Evolutionary conservation across 805 yeast genomes (phyloP).

Genomic region (Ogataea pini): DNA sequence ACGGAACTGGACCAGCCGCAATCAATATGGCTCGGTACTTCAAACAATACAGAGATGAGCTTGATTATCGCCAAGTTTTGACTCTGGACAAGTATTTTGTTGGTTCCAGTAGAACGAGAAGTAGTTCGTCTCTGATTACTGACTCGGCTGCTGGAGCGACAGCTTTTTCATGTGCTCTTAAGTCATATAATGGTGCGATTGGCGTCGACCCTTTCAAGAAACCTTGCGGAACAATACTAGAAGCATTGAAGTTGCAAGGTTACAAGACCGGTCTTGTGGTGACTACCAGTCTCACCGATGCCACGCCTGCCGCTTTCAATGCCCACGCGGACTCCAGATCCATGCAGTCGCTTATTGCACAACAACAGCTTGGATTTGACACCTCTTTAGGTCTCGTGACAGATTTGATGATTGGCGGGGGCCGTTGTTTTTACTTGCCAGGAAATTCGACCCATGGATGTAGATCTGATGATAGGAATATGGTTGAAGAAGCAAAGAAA

Average conservation of each 20-base stretch:
- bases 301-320: slow-evolving; percentile 90
- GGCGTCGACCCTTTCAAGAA: slow-evolving; percentile 67
- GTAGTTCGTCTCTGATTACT: slow-evolving; percentile 74
- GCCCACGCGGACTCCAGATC: slow-evolving; percentile 74
- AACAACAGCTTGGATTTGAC: slow-evolving; percentile 81
- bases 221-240: slow-evolving; percentile 90
- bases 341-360: slow-evolving; percentile 84
- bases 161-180: slow-evolving; percentile 82
- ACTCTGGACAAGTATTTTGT: slow-evolving; percentile 67
- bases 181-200: slow-evolving; percentile 88
- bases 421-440: slow-evolving; percentile 80
- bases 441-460: slow-evolving; percentile 54
- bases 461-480: slow-evolving; percentile 67
- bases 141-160: slow-evolving; percentile 99
- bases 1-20: slow-evolving; percentile 95
- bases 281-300: slow-evolving; percentile 90
- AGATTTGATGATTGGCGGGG: slow-evolving; percentile 89
- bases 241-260: slow-evolving; percentile 81
- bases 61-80: slow-evolving; percentile 57
- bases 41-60: slow-evolving; percentile 58
- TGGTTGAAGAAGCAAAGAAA: slow-evolving; percentile 60
- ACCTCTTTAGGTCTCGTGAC: slow-evolving; percentile 72
- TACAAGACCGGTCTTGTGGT: slow-evolving; percentile 88
- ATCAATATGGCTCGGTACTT: slow-evolving; percentile 77
- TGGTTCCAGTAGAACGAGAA: slow-evolving; percentile 84